phyloP scores from a whole-genome alignment of 2,329 filamentous ascomycete species.

The Monosporascus ibericus region DNA sequence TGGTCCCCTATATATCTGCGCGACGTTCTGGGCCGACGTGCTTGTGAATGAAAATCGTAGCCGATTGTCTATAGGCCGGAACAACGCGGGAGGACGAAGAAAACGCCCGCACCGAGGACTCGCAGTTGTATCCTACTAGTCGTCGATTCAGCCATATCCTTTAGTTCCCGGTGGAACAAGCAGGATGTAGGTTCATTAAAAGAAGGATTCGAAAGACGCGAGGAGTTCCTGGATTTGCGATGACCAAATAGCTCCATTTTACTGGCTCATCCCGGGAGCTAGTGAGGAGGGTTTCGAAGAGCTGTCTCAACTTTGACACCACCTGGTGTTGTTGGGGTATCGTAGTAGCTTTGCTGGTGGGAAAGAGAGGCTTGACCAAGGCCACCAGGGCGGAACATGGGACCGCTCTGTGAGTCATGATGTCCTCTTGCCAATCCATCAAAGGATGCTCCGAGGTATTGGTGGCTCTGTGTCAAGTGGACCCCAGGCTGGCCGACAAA shows the following conservation, averaged over 20 bases:
- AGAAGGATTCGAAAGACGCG: not conserved
- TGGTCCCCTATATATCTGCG: not conserved
- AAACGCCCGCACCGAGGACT: too few species aligned
- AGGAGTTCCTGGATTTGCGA: not conserved
- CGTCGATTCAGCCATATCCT: too few species aligned
- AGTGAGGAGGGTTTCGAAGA: not conserved
- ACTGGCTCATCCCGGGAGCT: not conserved
- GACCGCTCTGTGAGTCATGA: conserved; percentile 19
- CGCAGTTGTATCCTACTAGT: too few species aligned
- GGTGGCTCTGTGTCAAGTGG: conserved; percentile 17
- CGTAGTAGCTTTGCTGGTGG: conserved; percentile 9
- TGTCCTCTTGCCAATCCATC: conserved; percentile 23
- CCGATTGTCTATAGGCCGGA: not conserved
- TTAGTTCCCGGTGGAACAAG: not conserved
- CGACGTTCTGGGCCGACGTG: not conserved
- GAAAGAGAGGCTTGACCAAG: conserved; percentile 10
- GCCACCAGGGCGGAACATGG: conserved; percentile 18
- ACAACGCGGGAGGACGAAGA: too few species aligned
- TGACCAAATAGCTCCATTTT: not conserved
- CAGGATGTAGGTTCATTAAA: not conserved
- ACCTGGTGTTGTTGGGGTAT: not conserved
- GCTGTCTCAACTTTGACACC: not conserved
- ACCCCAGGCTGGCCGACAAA: conserved; percentile 24
- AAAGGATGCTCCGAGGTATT: conserved; percentile 21
- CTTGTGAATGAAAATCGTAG: not conserved